Base-by-base conservation (phyloP, 139 green algal genomes). In the Chlorella sorokiniana region DNA sequence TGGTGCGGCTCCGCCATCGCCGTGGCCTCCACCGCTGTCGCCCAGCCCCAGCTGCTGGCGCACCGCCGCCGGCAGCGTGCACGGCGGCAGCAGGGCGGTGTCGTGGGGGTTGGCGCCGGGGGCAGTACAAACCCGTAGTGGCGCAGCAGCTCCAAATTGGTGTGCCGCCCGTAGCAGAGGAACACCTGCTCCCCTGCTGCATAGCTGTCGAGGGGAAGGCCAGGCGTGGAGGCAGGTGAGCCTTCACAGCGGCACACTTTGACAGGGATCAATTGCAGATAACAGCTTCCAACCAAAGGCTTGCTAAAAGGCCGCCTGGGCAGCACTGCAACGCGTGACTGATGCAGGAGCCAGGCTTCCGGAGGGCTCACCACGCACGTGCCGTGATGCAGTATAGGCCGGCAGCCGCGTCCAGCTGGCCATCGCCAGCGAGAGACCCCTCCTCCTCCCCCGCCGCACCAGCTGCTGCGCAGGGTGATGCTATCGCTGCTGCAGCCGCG, bases 91-190 rank as follows among this genome's bases (percentile, higher is more conserved):
- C 9, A 48, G 56, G 1, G 86, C 85, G 18, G 68, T 83, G 48
- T 96, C 93, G 72, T 97, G 92, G 0, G 91, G 85, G 82, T 95
- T 97, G 71, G 84, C n/a, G n/a, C n/a, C n/a, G n/a, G 33, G n/a
- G 78, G 42, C 63, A 98, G 78, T 42, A 93, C 41, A 76, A 98
- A 98, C 18, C 95, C 95, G 72, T 98, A 98, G 35, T 92, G 87
- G 78, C 94, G 82, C 51, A 98, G 83, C 41, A 98, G 86, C 74
- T 97, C 91, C 41, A 98, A 76, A 83, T 98, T 98, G 40, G 79
- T 93, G 87, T 98, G 88, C 8, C 79, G 51, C 10, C 95, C 95
- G 79, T 98, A 98, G 83, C 92, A 97, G 8, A 98, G 79, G 72
- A 95, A 91, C 33, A 98, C 91, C 78, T 98, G 81, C 35, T 92